Evolutionary conservation across 345 rosid genomes (phyloP), one percentile per base, ranked within the genome.

Genomic region (Sisymbrium irio): DNA sequence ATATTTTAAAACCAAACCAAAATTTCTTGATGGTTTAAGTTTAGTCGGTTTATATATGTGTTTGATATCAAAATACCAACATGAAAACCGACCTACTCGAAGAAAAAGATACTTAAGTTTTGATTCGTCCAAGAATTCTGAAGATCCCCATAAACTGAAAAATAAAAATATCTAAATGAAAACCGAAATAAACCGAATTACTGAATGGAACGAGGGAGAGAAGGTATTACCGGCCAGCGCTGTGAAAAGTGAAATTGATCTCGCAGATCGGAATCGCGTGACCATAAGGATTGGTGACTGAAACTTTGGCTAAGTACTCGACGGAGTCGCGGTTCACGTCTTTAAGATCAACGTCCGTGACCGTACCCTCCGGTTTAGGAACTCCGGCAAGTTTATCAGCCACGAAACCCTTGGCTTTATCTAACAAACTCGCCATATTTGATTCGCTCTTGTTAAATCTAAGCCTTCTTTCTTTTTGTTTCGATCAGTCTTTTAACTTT

Each of bases 201-300:
- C 10, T 4, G 12, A 39, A 67, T 2, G 1, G 56, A 69, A 56
- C 20, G 32, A 68, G 41, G 12, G 15, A 45, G 10, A 50, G 12
- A 41, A 28, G 0, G 50, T 59, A 10, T 50, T 66, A 81, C 95
- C 88, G 81, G 87, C 82, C 83, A 22, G 73, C 82, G 74, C 96
- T 87, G 55, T 85, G 89, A 78, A 92, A 71, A 35, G 82, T 66
- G 81, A 83, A 92, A 39, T 66, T 69, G 82, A 89, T 79, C 78
- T 89, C 90, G 68, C 93, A 82, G 33, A 92, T 85, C 37, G 97
- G 97, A 59, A 92, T 50, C 3, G 93, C 8, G 62, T 75, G 78
- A 22, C 65, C 32, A 40, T 92, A 89, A 25, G 97, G 97, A 61
- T 89, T 92, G 30, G 77, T 77, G 40, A 89, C 87, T 5, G 90